Conservation (phyloP, 176 grass and related monocot species). For the Otatea glauca region DNA sequence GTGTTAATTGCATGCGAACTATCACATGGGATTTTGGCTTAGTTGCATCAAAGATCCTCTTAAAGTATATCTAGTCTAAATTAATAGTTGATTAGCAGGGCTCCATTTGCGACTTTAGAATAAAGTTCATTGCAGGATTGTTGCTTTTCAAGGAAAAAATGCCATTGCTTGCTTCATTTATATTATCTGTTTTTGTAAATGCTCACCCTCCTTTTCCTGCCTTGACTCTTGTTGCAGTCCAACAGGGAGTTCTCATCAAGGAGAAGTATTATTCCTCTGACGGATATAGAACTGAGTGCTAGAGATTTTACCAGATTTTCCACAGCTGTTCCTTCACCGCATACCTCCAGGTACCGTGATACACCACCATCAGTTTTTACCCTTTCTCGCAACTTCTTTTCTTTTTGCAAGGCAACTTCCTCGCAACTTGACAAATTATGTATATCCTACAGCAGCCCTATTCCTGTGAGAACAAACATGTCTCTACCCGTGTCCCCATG, state of each 20-base stretch:
- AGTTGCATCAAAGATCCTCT: slow-evolving; percentile 9
- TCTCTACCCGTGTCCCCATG: slow-evolving; percentile 84
- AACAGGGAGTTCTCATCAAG: slow-evolving; percentile 61
- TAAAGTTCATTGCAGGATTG: background rate
- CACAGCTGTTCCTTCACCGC: slow-evolving; percentile 58
- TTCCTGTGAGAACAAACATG: slow-evolving; percentile 65
- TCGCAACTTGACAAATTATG: slow-evolving; percentile 30
- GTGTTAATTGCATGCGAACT: background rate
- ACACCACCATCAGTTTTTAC: slow-evolving; percentile 1
- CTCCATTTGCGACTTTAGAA: background rate
- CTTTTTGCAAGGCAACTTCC: background rate
- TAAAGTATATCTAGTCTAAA: background rate
- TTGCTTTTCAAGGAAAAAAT: slow-evolving; percentile 10
- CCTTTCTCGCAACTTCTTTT: background rate
- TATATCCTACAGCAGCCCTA: slow-evolving; percentile 45
- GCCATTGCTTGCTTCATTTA: slow-evolving; percentile 17
- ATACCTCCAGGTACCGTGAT: slow-evolving; percentile 45
- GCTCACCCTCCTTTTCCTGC: slow-evolving; percentile 30
- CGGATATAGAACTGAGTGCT: background rate
- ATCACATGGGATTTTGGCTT: slow-evolving; percentile 4
- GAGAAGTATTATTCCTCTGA: slow-evolving; percentile 67
- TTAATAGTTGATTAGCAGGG: background rate
- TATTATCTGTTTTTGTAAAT: background rate
- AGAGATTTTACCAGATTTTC: slow-evolving; percentile 53
- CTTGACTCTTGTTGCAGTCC: slow-evolving; percentile 46